Conservation (phyloP, 305 asterid genomes). For the Withania somnifera region DNA sequence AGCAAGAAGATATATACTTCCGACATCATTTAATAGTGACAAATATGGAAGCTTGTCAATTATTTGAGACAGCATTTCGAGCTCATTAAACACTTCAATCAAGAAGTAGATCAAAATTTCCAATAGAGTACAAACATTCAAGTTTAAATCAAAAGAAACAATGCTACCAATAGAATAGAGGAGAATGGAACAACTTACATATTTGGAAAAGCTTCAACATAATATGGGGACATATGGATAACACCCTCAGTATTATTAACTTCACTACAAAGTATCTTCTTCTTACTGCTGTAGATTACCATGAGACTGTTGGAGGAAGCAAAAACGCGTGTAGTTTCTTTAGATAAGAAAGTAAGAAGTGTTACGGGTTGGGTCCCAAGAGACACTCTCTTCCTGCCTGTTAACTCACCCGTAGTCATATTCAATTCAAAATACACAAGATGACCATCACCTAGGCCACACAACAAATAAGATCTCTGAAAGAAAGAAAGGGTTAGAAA, state of each 20-base stretch:
- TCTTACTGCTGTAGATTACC: conserved; percentile 87
- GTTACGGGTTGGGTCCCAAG: conserved; percentile 91
- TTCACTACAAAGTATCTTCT: conserved; percentile 88
- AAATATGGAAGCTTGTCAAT: neutral
- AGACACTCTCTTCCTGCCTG: conserved; percentile 89
- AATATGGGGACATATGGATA: conserved; percentile 78
- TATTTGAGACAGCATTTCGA: neutral
- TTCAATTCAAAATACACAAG: conserved; percentile 75
- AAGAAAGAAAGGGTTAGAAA: neutral
- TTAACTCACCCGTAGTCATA: conserved; percentile 58
- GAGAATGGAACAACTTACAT: conserved; percentile 34
- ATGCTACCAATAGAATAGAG: neutral
- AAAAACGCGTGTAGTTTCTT: conserved; percentile 85
- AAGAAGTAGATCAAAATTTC: neutral
- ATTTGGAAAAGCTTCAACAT: conserved; percentile 95
- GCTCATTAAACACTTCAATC: neutral
- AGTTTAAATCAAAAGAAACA: neutral
- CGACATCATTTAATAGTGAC: neutral
- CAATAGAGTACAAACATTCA: neutral
- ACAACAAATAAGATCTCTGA: conserved; percentile 73
- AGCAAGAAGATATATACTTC: neutral
- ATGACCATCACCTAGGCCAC: conserved; percentile 98
- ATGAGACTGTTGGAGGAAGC: conserved; percentile 94
- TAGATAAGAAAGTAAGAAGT: conserved; percentile 85
- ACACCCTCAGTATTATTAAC: conserved; percentile 25